Percentiles rank a stretch among this genome's conserved stretches.
Conservation (phyloP, 1,139 yeast genomes). For the Saccharomyces hybrid region DNA sequence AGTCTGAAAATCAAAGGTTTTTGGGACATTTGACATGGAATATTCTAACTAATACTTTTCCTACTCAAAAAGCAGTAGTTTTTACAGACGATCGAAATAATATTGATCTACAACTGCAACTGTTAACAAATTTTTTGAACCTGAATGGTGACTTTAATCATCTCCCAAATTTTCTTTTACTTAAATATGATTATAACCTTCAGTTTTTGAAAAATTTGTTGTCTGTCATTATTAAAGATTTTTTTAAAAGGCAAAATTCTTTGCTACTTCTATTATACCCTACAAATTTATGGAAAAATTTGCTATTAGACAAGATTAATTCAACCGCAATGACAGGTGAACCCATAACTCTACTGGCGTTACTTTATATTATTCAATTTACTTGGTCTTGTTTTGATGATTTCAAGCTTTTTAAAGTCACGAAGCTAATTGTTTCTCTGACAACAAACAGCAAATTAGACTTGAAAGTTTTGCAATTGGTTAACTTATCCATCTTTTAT, state of each 20-base stretch:
- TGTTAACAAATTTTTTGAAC: not conserved
- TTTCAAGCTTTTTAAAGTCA: slow-evolving; percentile 20
- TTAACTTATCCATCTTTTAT: slow-evolving; percentile 22
- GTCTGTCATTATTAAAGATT: slow-evolving; percentile 13
- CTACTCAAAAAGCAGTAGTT: not conserved
- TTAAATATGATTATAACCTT: slow-evolving; percentile 16
- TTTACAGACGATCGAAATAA: not conserved
- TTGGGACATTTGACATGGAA: slow-evolving; percentile 27
- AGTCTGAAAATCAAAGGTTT: slow-evolving; percentile 11
- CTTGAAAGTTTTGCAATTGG: slow-evolving; percentile 18
- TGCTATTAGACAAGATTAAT: slow-evolving; percentile 6
- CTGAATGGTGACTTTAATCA: slow-evolving; percentile 13
- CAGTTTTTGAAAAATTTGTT: slow-evolving; percentile 11
- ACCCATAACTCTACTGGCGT: slow-evolving; percentile 16
- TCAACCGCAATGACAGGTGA: slow-evolving; percentile 4
- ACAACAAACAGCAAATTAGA: slow-evolving; percentile 8
- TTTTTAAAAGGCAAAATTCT: slow-evolving; percentile 20
- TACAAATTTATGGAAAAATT: slow-evolving; percentile 12
- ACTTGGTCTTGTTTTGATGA: slow-evolving; percentile 27
- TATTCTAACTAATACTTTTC: slow-evolving; percentile 8
- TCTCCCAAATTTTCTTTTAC: slow-evolving; percentile 21
- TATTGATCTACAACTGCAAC: not conserved
- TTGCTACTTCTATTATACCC: slow-evolving; percentile 27
- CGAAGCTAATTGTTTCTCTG: slow-evolving; percentile 20
- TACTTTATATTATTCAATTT: slow-evolving; percentile 25